These are phyloP conservation scores for Mucor mucedo DNA, from an alignment of 371 early-diverging fungal genomes.

Conservation along the genomic window DNA sequence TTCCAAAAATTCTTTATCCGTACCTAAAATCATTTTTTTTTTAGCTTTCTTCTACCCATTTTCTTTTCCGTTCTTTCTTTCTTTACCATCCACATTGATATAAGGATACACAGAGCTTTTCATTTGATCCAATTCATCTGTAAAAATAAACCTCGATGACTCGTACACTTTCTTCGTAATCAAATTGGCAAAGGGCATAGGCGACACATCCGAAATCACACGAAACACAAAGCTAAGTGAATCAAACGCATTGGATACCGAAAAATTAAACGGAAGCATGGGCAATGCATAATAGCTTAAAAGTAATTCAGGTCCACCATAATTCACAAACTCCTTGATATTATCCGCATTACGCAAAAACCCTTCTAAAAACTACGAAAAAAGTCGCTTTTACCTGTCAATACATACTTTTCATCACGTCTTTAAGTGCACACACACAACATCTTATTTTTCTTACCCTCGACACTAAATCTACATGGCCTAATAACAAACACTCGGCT, in stretches of 20 bases:
- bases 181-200: conserved; percentile 43
- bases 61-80: not conserved
- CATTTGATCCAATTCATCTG: conserved; percentile 26
- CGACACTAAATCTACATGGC: conserved; percentile 25
- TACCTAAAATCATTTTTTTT: conserved; percentile 3
- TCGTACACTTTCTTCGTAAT: conserved; percentile 55
- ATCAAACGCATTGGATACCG: conserved; percentile 65
- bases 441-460: conserved; percentile 9
- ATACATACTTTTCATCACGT: not conserved
- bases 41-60: not conserved
- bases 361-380: conserved; percentile 80
- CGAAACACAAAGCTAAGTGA: conserved; percentile 77
- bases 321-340: conserved; percentile 72
- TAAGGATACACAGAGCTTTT: conserved; percentile 45
- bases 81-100: conserved; percentile 54
- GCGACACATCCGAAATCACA: conserved; percentile 66
- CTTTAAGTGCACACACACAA: conserved; percentile 3
- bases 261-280: conserved; percentile 77
- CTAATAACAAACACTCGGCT: conserved; percentile 45
- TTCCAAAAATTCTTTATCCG: not conserved
- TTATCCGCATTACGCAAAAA: conserved; percentile 78
- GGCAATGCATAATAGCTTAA: conserved; percentile 72
- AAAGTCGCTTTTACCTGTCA: conserved; percentile 8
- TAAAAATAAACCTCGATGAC: conserved; percentile 43
- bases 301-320: conserved; percentile 67